These are phyloP conservation scores for Panicum hallii DNA, from an alignment of 202 grass and related monocot species.

Conservation along the genomic window DNA sequence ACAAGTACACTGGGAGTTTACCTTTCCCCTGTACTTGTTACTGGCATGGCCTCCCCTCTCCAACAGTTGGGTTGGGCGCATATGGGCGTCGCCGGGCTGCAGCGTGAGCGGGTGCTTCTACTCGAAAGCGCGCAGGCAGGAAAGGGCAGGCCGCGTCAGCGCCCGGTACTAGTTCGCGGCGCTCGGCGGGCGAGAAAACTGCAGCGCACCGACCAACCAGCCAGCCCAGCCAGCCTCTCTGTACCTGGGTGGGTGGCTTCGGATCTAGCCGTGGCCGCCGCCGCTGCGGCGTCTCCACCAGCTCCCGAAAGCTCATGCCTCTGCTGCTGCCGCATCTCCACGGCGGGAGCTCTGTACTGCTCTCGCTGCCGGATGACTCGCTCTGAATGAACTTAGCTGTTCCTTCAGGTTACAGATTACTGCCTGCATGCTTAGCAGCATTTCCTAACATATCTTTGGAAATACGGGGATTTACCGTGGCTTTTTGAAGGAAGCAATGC, in stretches of 20 bases:
- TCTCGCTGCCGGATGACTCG: too few relatives aligned
- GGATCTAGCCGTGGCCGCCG: neutral
- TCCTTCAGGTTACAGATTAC: neutral
- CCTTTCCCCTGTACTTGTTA: neutral
- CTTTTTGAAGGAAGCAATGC: neutral
- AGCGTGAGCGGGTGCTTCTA: neutral
- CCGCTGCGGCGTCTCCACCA: neutral
- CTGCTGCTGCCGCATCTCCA: neutral
- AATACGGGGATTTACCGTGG: neutral
- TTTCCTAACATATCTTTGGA: too few relatives aligned
- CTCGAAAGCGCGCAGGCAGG: neutral
- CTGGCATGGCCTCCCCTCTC: too few relatives aligned
- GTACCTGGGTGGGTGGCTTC: neutral
- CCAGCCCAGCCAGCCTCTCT: neutral
- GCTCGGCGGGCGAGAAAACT: conserved; percentile 32
- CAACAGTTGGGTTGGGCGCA: neutral
- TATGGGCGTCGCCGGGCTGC: neutral
- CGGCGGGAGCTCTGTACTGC: neutral
- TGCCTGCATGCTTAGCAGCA: neutral
- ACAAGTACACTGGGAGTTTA: neutral
- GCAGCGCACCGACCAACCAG: neutral
- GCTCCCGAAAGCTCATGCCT: neutral
- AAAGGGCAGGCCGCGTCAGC: conserved; percentile 30
- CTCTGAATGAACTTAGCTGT: too few relatives aligned
- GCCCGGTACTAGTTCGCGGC: neutral